A percentile compares a stretch with the other conserved stretches of the same genome.
These are phyloP conservation scores for Phaffia australis DNA, from an alignment of 768 basidiomycete species.

Conservation along the genomic window DNA sequence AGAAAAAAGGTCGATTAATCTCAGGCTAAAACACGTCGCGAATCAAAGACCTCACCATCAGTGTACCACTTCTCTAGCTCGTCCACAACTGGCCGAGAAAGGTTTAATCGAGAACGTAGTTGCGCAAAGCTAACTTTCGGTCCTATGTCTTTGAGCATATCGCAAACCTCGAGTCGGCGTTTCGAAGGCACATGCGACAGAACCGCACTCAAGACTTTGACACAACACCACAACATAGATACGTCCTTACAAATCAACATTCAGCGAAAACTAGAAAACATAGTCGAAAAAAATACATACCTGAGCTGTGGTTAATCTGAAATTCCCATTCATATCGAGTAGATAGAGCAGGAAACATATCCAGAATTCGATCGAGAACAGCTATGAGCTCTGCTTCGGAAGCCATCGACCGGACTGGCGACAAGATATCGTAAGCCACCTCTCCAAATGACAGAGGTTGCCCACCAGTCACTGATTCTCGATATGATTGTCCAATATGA, in stretches of 20 bases:
- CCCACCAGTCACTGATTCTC: conserved; percentile 32
- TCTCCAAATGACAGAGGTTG: conserved; percentile 25
- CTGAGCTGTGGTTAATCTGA: conserved; percentile 20
- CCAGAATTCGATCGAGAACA: conserved; percentile 8
- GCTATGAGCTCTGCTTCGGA: conserved; percentile 61
- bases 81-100: conserved; percentile 57
- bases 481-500: conserved; percentile 62
- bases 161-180: conserved; percentile 49
- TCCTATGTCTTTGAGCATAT: conserved; percentile 45
- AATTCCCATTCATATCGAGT: conserved; percentile 24
- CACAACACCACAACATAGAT: no score
- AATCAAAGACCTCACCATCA: conserved; percentile 25
- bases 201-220: conserved; percentile 48
- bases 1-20: neutral
- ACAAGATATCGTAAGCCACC: conserved; percentile 63
- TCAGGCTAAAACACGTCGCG: conserved; percentile 37
- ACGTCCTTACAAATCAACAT: neutral
- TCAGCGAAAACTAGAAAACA: neutral
- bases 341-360: conserved; percentile 10
- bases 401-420: conserved; percentile 52
- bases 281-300: neutral
- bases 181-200: conserved; percentile 54
- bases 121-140: conserved; percentile 15
- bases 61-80: conserved; percentile 55
- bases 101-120: conserved; percentile 26